Conservation (phyloP, 2,329 filamentous ascomycete species). For the Epichloe gansuensis region DNA sequence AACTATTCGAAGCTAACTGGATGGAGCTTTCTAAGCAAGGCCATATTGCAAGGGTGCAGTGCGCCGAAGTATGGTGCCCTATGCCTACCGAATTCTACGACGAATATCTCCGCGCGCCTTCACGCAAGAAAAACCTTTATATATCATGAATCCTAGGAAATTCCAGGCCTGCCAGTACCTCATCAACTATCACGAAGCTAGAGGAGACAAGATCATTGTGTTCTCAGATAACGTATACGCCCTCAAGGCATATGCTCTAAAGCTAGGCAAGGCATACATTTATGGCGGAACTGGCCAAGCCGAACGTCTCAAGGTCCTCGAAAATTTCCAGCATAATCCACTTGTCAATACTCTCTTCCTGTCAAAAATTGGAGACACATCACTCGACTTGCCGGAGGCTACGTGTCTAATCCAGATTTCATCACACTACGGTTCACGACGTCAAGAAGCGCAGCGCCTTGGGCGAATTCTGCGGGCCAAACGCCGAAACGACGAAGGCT, state of each 20-base stretch:
- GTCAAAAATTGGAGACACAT: constrained; percentile 96
- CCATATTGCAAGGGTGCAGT: constrained; percentile 93
- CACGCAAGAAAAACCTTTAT: constrained; percentile 46
- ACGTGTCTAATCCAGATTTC: constrained; percentile 97
- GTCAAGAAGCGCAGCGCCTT: constrained; percentile 89
- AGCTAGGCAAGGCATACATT: constrained; percentile 78
- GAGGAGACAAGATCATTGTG: constrained; percentile 95
- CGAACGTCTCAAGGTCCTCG: constrained; percentile 76
- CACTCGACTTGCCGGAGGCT: constrained; percentile 90
- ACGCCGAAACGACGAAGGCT: constrained; percentile 90
- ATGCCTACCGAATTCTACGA: constrained; percentile 99
- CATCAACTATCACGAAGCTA: constrained; percentile 93
- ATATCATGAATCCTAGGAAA: constrained; percentile 96
- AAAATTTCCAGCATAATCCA: constrained; percentile 92
- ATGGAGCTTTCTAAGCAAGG: constrained; percentile 96
- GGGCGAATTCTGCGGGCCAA: constrained; percentile 92
- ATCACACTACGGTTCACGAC: constrained; percentile 90
- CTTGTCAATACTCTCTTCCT: constrained; percentile 86
- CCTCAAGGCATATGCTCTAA: constrained; percentile 71
- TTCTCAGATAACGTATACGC: constrained; percentile 98
- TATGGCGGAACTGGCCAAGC: constrained; percentile 78
- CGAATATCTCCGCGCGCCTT: constrained; percentile 68
- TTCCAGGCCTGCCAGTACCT: constrained; percentile 95
- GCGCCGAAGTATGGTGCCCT: constrained; percentile 96
- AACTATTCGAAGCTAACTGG: constrained; percentile 98